phyloP scores from a whole-genome alignment of 139 green algal species.

The Micractinium sp. region DNA sequence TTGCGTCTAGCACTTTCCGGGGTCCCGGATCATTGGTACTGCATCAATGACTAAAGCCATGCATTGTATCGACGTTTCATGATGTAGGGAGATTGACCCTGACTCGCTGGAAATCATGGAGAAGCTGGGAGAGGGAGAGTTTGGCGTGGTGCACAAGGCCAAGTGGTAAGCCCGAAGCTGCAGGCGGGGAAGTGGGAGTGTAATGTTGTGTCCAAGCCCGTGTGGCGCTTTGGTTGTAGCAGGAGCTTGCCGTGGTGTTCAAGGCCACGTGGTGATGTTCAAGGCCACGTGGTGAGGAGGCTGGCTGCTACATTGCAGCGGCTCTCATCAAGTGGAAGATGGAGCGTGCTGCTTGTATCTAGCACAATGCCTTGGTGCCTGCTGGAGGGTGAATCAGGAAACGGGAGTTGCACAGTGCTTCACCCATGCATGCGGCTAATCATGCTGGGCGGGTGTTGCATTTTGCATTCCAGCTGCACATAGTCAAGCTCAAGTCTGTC shows the following conservation, averaged over 20 bases:
- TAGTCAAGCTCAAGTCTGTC: no score
- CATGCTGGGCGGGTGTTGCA: not conserved
- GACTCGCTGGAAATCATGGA: constrained; percentile 76
- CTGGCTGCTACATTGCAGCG: not conserved
- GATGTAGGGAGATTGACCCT: constrained; percentile 79
- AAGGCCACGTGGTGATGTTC: no score
- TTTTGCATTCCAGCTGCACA: no score
- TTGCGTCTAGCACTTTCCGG: no score
- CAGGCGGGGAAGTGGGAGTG: no score
- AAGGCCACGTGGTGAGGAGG: not conserved
- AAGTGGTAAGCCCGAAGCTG: constrained; percentile 58
- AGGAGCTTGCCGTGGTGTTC: no score
- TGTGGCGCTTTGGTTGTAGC: not conserved
- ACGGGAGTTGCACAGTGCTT: no score
- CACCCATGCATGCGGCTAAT: no score
- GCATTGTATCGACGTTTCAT: no score
- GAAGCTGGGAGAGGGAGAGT: constrained; percentile 93
- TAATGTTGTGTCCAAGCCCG: no score
- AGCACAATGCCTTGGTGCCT: not conserved
- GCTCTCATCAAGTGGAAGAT: not conserved
- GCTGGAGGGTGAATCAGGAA: no score
- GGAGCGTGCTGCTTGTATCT: not conserved
- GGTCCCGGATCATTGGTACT: no score
- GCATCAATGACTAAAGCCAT: not conserved
- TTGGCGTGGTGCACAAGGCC: constrained; percentile 91